Conservation (phyloP, 2,329 filamentous ascomycete species). For the Drechslerella stenobrocha region DNA sequence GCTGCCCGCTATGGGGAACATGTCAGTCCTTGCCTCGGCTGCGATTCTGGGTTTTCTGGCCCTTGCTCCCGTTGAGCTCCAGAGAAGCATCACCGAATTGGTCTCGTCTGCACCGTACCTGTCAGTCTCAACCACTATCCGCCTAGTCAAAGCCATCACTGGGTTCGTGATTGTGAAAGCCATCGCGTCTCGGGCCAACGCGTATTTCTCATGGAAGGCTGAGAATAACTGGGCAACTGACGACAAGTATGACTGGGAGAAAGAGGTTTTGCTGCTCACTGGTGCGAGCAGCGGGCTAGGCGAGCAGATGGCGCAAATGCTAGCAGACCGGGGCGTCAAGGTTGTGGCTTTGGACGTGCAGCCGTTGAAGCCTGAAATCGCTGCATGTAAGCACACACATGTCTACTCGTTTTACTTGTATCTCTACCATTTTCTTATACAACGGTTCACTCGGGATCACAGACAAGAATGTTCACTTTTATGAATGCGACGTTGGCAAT, state of each 20-base stretch:
- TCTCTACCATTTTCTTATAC: not conserved
- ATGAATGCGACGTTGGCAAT: slow-evolving; percentile 35
- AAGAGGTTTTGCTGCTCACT: slow-evolving; percentile 36
- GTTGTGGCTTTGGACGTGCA: slow-evolving; percentile 38
- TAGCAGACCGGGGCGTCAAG: slow-evolving; percentile 27
- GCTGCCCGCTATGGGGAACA: slow-evolving; percentile 27
- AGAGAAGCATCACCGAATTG: slow-evolving; percentile 18
- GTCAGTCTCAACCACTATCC: slow-evolving; percentile 2
- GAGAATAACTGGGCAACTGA: slow-evolving; percentile 41
- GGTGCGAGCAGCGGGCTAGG: slow-evolving; percentile 38
- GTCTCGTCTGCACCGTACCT: slow-evolving; percentile 14
- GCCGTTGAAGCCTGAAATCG: slow-evolving; percentile 6
- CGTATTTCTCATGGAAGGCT: slow-evolving; percentile 27
- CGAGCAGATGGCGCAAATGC: slow-evolving; percentile 21
- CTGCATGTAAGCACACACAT: slow-evolving; percentile 14
- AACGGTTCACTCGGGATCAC: too few relatives aligned
- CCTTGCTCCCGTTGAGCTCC: slow-evolving; percentile 18
- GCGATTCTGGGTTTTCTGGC: slow-evolving; percentile 21
- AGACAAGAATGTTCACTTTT: slow-evolving; percentile 35
- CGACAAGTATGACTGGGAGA: slow-evolving; percentile 41
- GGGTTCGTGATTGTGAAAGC: slow-evolving; percentile 16
- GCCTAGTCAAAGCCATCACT: slow-evolving; percentile 5
- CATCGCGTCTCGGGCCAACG: slow-evolving; percentile 16
- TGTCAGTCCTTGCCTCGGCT: slow-evolving; percentile 29
- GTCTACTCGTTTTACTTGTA: not conserved